These are phyloP conservation scores for Acorus gramineus DNA, from an alignment of 106 monocot species.

Conservation along the genomic window DNA sequence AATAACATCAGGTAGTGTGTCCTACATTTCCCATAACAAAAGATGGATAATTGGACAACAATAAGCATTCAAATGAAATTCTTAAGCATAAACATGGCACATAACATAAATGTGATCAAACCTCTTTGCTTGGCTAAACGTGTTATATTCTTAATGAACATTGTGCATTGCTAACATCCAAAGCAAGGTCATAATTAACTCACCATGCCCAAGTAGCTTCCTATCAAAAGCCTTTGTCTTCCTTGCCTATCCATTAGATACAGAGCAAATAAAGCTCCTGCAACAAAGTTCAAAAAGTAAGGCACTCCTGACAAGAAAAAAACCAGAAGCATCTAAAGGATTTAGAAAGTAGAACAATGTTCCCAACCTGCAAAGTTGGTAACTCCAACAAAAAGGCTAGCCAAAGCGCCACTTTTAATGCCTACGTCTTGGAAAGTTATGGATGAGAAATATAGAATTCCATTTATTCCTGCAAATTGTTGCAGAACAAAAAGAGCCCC, in stretches of 20 bases:
- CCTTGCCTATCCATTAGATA: constrained; percentile 87
- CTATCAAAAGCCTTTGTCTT: constrained; percentile 52
- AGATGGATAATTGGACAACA: too few relatives aligned
- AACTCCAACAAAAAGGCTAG: constrained; percentile 80
- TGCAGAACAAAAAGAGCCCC: constrained; percentile 82
- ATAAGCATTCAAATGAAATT: too few relatives aligned
- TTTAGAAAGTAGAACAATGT: neutral
- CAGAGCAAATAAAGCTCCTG: constrained; percentile 69
- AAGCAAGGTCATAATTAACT: constrained; percentile 6
- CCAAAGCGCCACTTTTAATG: constrained; percentile 53
- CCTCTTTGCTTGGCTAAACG: too few relatives aligned
- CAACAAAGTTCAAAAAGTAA: too few relatives aligned
- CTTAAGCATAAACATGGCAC: too few relatives aligned
- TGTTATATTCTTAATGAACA: neutral
- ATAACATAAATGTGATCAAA: too few relatives aligned
- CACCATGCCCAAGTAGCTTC: constrained; percentile 92
- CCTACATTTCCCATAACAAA: too few relatives aligned
- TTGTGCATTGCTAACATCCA: neutral
- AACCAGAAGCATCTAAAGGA: neutral
- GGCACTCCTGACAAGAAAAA: too few relatives aligned
- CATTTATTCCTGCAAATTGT: constrained; percentile 94
- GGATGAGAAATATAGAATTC: constrained; percentile 87
- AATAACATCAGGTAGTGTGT: too few relatives aligned
- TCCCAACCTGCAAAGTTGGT: constrained; percentile 67
- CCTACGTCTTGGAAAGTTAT: constrained; percentile 86